A percentile compares a stretch with the other conserved stretches of the same genome.
phyloP scores from a whole-genome alignment of 495 filamentous ascomycete species.

The Hypoxylon lienhwacheense region DNA sequence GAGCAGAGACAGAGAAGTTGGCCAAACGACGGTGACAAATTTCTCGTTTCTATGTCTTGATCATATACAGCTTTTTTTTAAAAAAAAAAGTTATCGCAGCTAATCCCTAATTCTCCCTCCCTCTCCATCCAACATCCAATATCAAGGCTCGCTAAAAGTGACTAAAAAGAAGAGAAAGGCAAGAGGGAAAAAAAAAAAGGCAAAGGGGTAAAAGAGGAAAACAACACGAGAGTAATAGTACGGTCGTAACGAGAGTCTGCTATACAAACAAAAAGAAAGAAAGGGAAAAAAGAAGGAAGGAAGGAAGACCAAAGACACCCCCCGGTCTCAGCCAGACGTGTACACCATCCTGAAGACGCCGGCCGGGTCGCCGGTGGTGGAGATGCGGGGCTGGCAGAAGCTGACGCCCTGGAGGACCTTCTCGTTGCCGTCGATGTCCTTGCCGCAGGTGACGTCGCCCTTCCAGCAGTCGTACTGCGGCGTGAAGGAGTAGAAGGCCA shows the following conservation, averaged over 20 bases:
- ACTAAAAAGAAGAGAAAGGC: background rate
- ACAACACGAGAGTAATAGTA: too few relatives aligned
- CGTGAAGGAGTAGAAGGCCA: slow-evolving; percentile 28
- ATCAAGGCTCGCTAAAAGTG: background rate
- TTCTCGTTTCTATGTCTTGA: too few relatives aligned
- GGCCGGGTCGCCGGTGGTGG: slow-evolving; percentile 1
- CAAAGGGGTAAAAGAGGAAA: background rate
- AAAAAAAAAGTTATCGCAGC: background rate
- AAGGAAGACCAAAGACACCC: background rate
- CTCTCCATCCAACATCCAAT: background rate
- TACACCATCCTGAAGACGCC: slow-evolving; percentile 30
- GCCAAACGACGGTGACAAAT: too few relatives aligned
- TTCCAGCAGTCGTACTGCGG: slow-evolving; percentile 29
- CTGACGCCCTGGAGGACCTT: slow-evolving; percentile 5
- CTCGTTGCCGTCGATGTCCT: slow-evolving; percentile 19
- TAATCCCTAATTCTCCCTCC: background rate
- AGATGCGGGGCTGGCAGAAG: slow-evolving; percentile 23
- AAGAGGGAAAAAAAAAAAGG: background rate
- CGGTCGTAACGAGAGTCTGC: too few relatives aligned
- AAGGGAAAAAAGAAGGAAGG: background rate
- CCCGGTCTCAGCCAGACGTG: slow-evolving; percentile 12
- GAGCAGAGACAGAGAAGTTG: too few relatives aligned
- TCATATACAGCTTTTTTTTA: too few relatives aligned
- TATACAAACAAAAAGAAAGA: background rate
- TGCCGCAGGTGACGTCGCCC: slow-evolving; percentile 18